Base-by-base conservation (phyloP, 1,139 yeast species). In the Blastobotrys ciferrii region DNA sequence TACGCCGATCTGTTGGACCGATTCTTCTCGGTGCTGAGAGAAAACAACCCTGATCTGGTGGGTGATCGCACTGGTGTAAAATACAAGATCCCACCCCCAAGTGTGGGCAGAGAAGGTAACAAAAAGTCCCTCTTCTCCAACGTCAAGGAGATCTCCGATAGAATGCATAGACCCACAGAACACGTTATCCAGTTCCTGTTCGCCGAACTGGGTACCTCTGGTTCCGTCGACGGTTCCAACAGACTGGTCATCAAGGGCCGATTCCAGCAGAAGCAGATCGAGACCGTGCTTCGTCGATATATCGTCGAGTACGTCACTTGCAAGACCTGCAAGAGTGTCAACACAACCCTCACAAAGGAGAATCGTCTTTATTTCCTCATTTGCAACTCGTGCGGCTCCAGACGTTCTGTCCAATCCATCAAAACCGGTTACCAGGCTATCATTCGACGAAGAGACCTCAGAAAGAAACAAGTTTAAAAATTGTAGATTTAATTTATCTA, bases 341-440 rank as follows among this genome's bases (percentile, higher is more conserved):
- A 92, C 73, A 94, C 99, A 41, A 92, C 85, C 60, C 80, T 92
- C 69, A 87, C 85, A 78, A 89, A 96, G 74, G 98, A 92, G 73
- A 92, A 91, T 77, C 87, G 99, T 77, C 81, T 92, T 74, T 95
- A 87, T 77, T 92, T 92, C 78, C 80, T 94, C 76, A 95, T 92
- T 65, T 92, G 99, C 78, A 91, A 91, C 68, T 88, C 96, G 50
- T 92, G 99, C 78, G 98, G 98, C 59, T 87, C 96, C 45, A 84
- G 97, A 50, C 84, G 97, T 75, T 89, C 98, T 45, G 99, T 92
- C 53, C 84, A 95, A 58, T 88, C 96, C 45, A 94, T 94, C 73
- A 92, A 94, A 81, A 87, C 97, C 49, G 99, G 99, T 83, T 92
- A 88, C 95, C 97, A 91, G 76, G 99, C 98, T 85, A 88, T 68